Conservation (phyloP, 129 eudicot genomes). For the Flaveria ramosissima region DNA sequence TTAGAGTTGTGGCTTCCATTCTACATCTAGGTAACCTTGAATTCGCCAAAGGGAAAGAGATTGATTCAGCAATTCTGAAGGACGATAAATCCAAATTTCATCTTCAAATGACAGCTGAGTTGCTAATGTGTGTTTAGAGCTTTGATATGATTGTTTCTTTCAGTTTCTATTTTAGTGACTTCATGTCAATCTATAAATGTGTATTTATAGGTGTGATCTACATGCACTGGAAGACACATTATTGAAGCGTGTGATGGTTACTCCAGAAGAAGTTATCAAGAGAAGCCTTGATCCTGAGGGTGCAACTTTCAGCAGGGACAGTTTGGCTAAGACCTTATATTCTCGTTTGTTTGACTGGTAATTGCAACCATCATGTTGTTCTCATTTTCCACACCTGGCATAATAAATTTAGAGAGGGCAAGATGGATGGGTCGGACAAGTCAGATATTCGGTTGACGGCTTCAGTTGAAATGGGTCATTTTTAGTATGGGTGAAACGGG, state of each 20-base stretch:
- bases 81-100: constrained; percentile 87
- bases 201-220: constrained; percentile 67
- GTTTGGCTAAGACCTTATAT: constrained; percentile 79
- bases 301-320: constrained; percentile 85
- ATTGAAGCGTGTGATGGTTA: constrained; percentile 79
- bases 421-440: no score
- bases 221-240: constrained; percentile 85
- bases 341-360: constrained; percentile 92
- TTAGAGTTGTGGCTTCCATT: constrained; percentile 88
- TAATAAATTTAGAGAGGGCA: no score
- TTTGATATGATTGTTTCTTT: constrained; percentile 3
- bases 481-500: no score
- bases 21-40: constrained; percentile 94
- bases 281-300: constrained; percentile 85
- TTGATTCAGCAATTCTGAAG: constrained; percentile 82
- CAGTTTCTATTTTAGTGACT: not conserved
- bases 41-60: constrained; percentile 76
- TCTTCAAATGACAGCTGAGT: constrained; percentile 78
- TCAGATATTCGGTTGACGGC: no score
- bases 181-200: constrained; percentile 39
- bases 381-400: not conserved
- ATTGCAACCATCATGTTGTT: constrained; percentile 31
- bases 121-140: constrained; percentile 54
- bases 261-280: constrained; percentile 91
- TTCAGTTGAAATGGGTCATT: no score